Evolutionary conservation across 768 basidiomycete genomes (phyloP).

Genomic region (Fomitopsis serialis): DNA sequence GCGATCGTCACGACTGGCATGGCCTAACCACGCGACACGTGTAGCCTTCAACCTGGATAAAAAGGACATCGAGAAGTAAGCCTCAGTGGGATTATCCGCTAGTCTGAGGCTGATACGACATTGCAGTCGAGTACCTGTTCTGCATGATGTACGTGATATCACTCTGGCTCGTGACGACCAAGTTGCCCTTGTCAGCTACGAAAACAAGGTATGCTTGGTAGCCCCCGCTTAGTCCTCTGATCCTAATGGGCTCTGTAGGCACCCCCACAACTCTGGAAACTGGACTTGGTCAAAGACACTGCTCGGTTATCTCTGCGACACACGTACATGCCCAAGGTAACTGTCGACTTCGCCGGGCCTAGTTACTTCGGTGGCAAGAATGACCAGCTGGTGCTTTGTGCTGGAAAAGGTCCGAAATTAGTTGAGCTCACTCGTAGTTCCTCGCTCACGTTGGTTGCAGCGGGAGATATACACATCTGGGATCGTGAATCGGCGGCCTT

Average conservation of each 20-base stretch:
- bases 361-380: conserved; percentile 81
- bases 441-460: conserved; percentile 28
- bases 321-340: conserved; percentile 65
- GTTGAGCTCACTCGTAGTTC: neutral
- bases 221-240: neutral
- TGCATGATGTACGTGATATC: conserved; percentile 70
- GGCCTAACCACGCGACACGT: neutral
- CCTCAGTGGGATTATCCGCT: too few relatives aligned
- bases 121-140: conserved; percentile 68
- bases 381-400: conserved; percentile 74
- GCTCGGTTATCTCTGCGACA: conserved; percentile 43
- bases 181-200: conserved; percentile 66
- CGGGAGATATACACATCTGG: conserved; percentile 83
- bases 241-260: conserved; percentile 33
- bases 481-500: conserved; percentile 74
- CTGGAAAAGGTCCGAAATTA: conserved; percentile 54
- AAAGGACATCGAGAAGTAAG: conserved; percentile 64
- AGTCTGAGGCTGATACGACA: too few relatives aligned
- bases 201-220: conserved; percentile 48
- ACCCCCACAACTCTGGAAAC: conserved; percentile 74
- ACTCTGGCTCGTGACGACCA: conserved; percentile 56
- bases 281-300: conserved; percentile 55
- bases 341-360: conserved; percentile 72
- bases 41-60: conserved; percentile 64
- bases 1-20: neutral